Evolutionary conservation across 495 filamentous ascomycete species (phyloP).

Genomic region (Tuber melanosporum): DNA sequence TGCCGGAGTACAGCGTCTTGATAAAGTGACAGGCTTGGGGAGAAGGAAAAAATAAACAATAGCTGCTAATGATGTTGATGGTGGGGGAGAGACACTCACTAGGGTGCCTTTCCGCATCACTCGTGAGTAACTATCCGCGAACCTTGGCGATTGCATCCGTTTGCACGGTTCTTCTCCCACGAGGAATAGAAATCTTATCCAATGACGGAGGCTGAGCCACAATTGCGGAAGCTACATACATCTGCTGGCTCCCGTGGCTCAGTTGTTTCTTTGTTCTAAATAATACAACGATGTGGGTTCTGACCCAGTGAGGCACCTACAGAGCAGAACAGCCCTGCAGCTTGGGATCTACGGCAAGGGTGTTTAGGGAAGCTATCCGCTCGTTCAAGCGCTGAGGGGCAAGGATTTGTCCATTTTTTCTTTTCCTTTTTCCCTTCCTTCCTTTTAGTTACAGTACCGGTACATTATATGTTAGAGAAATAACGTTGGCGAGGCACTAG

Average conservation of each 20-base stretch:
- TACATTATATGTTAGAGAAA: background rate
- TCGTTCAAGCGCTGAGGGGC: background rate
- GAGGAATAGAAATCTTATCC: slow-evolving; percentile 25
- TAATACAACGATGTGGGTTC: slow-evolving; percentile 14
- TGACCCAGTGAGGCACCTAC: slow-evolving; percentile 35
- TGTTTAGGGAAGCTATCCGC: background rate
- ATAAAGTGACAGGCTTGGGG: slow-evolving; percentile 4
- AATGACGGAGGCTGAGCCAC: slow-evolving; percentile 24
- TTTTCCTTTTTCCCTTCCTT: background rate
- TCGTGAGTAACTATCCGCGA: slow-evolving; percentile 10
- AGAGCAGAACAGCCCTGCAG: slow-evolving; percentile 16
- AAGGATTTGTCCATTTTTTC: background rate
- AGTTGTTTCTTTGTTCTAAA: slow-evolving; percentile 34
- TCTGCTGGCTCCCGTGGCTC: slow-evolving; percentile 30
- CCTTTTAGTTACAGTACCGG: background rate
- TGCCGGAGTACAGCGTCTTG: background rate
- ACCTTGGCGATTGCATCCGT: slow-evolving; percentile 29
- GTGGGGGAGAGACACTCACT: background rate
- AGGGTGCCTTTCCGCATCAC: background rate
- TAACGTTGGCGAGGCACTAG: background rate
- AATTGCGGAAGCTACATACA: slow-evolving; percentile 3
- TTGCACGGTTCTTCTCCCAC: slow-evolving; percentile 34
- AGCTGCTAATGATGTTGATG: background rate
- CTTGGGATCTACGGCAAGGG: slow-evolving; percentile 25
- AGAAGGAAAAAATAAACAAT: background rate